Evolutionary conservation across 140 eudicot genomes (phyloP).

Genomic region (Ambrosia hybrid): DNA sequence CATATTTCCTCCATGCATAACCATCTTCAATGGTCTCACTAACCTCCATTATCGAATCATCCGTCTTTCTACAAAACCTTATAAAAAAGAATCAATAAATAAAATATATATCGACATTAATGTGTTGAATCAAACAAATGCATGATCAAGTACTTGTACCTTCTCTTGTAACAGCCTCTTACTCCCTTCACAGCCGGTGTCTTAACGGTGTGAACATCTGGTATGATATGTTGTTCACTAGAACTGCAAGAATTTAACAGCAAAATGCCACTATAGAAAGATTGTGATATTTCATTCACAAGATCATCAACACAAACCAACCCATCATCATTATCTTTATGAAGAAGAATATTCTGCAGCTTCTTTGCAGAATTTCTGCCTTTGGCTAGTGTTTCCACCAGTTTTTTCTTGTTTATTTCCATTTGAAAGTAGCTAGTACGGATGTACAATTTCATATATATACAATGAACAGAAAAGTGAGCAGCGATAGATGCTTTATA

Average conservation of each 20-base stretch:
- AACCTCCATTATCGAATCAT: constrained; percentile 37
- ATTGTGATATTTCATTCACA: constrained; percentile 15
- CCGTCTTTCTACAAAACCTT: constrained; percentile 39
- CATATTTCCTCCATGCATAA: constrained; percentile 83
- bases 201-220: neutral
- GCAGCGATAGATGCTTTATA: too few relatives aligned
- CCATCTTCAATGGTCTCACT: constrained; percentile 15
- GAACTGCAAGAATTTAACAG: neutral
- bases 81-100: neutral
- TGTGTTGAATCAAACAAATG: neutral
- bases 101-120: neutral
- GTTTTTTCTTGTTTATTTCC: constrained; percentile 19
- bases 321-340: constrained; percentile 14
- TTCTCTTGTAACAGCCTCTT: neutral
- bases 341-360: constrained; percentile 41
- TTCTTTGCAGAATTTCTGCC: constrained; percentile 48
- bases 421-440: neutral
- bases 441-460: neutral
- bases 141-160: neutral
- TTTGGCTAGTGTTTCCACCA: constrained; percentile 35
- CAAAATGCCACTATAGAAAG: neutral
- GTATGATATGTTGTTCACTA: neutral
- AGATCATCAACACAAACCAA: constrained; percentile 41
- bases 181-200: neutral
- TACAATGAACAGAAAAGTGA: neutral